A percentile compares a stretch with the other conserved stretches of the same genome.
Evolutionary conservation across 2,329 filamentous ascomycete genomes (phyloP).

Genomic region (Teratosphaeria destructans): DNA sequence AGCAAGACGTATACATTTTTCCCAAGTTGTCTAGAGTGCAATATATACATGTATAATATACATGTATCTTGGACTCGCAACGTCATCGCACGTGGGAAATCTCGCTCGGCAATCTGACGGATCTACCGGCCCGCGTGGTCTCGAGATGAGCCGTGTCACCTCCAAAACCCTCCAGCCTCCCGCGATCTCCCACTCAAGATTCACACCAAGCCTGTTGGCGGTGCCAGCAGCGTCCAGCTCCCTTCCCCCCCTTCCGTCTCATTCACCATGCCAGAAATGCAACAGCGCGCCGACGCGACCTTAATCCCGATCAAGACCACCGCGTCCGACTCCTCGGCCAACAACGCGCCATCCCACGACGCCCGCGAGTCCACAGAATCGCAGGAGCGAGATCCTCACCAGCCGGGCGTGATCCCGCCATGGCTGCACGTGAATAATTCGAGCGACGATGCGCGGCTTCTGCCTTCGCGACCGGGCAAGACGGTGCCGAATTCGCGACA

Average conservation of each 20-base stretch:
- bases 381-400: constrained; percentile 15
- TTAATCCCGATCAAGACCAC: constrained; percentile 2
- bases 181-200: not conserved
- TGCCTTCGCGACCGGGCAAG: constrained; percentile 2
- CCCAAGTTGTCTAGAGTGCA: too few species aligned
- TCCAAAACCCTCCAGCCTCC: not conserved
- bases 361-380: not conserved
- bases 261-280: constrained; percentile 15
- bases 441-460: constrained; percentile 3
- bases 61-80: not conserved
- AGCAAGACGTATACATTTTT: too few species aligned
- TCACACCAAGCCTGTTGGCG: not conserved
- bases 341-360: not conserved
- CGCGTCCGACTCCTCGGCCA: constrained; percentile 1
- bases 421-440: constrained; percentile 26
- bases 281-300: constrained; percentile 7
- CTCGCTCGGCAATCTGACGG: not conserved
- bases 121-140: not conserved
- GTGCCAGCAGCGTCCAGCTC: constrained; percentile 1
- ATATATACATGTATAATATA: not conserved
- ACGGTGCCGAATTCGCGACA: constrained; percentile 13
- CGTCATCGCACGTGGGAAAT: not conserved
- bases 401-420: constrained; percentile 23
- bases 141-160: not conserved
- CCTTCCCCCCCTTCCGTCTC: not conserved